Conservation (phyloP, 202 grass and related monocot species). For the Panicum hallii region DNA sequence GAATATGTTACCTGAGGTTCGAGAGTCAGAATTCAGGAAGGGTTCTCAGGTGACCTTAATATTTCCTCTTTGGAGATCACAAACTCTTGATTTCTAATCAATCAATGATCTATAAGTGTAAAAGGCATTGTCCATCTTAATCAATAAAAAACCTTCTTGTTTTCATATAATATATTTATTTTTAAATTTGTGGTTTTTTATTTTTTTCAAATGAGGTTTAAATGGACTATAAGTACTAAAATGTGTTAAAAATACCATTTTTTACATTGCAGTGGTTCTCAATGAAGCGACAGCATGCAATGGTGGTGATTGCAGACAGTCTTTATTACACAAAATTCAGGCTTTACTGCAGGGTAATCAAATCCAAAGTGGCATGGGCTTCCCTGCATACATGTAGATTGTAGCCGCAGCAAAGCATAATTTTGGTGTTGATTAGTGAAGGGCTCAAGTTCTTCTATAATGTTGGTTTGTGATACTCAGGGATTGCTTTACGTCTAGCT, state of each 20-base stretch:
- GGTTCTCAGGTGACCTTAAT: slow-evolving; percentile 61
- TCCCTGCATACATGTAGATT: background rate
- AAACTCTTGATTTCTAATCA: slow-evolving; percentile 6
- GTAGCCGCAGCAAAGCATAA: background rate
- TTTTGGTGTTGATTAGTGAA: background rate
- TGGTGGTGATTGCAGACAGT: slow-evolving; percentile 60
- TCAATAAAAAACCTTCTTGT: too few relatives aligned
- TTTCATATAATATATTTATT: background rate
- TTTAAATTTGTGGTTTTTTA: background rate
- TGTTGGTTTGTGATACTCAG: background rate
- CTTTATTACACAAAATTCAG: slow-evolving; percentile 62
- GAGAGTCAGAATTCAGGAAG: slow-evolving; percentile 63
- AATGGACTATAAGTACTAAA: slow-evolving; percentile 16
- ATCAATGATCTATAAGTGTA: background rate
- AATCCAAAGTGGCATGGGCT: background rate
- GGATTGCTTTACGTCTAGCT: background rate
- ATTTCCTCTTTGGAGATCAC: background rate
- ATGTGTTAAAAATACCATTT: background rate
- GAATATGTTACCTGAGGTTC: slow-evolving; percentile 70
- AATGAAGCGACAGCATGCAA: slow-evolving; percentile 62
- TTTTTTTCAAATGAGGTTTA: background rate
- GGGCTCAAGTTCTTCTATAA: background rate
- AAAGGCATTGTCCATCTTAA: background rate
- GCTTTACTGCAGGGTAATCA: slow-evolving; percentile 60
- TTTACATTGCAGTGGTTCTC: slow-evolving; percentile 62